Evolutionary conservation across 306 rosid species (phyloP), one percentile per base, ranked within the genome.

Genomic region (Sindora glabra): DNA sequence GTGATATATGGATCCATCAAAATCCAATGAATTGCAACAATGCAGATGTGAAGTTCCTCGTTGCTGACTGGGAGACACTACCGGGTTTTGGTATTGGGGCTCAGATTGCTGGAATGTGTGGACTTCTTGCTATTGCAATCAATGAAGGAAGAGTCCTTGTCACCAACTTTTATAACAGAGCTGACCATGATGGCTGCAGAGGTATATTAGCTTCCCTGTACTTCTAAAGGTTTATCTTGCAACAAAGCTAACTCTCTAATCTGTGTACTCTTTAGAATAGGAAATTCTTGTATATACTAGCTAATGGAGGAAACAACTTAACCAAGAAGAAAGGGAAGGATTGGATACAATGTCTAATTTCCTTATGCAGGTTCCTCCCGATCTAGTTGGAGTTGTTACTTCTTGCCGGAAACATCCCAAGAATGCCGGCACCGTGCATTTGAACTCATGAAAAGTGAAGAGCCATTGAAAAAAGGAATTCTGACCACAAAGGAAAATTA

Each of bases 1-100:
- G 78, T 5, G 94, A 86, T 60, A 61, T 92, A 60, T 92, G 98
- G 98, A 76, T 78, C 25, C 96, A 86, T 78, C 98, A 92, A 76
- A 94, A 92, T 74, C 95, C 98, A 37, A 32, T 71, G 48, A 74
- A 88, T 83, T 92, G 98, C 60, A 65, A 77, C 2, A 73, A 69
- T 52, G 79, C 80, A 11, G 40, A 62, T 66, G 79, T 84, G 14
- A 86, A 73, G 68, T 92, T 92, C 79, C 90, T 92, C 26, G 79
- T 92, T 19, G 79, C 89, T 52, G 95, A 92, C 47, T 89, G 99
- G 99, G 99, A 92, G 56, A 86, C 74, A 62, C 65, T 80, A 59
- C 94, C 99, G 21, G 99, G 99, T 48, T 81, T 79, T 29, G 99
- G 99, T 8, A 80, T 88, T 17, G 96, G 99, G 11, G 96, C 89